These are phyloP conservation scores for Wickerhamiella allomyrinae DNA, from an alignment of 805 yeast genomes.

Conservation along the genomic window DNA sequence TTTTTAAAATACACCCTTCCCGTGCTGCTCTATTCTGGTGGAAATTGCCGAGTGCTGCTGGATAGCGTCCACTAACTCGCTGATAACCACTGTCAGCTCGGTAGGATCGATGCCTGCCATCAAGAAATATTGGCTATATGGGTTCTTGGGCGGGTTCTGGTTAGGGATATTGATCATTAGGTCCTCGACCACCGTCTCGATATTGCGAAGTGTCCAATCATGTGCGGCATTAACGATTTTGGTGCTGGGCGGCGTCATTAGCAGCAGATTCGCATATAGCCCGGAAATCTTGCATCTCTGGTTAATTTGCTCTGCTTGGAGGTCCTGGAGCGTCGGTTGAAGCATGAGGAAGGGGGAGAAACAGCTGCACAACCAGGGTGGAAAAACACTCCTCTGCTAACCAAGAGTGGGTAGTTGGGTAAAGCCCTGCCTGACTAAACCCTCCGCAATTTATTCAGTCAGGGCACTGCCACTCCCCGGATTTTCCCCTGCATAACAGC, in stretches of 20 bases:
- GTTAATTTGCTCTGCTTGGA: constrained; percentile 23
- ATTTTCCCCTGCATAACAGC: too few relatives aligned
- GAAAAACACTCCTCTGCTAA: too few relatives aligned
- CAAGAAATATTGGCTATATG: constrained; percentile 18
- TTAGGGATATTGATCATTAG: constrained; percentile 19
- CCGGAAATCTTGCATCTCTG: constrained; percentile 20
- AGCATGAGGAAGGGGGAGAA: not conserved
- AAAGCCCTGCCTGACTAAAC: not conserved
- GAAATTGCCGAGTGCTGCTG: constrained; percentile 17
- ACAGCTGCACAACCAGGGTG: too few relatives aligned
- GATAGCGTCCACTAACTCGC: constrained; percentile 18
- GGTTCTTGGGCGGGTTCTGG: constrained; percentile 15
- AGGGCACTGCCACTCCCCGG: not conserved
- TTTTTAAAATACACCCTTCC: constrained; percentile 19
- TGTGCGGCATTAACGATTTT: constrained; percentile 22
- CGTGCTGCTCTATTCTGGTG: constrained; percentile 22
- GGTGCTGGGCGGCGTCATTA: constrained; percentile 20
- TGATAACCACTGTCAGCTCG: constrained; percentile 15
- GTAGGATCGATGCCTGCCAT: constrained; percentile 16
- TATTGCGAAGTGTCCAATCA: constrained; percentile 23
- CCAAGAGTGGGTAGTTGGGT: too few relatives aligned
- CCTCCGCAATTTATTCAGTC: not conserved
- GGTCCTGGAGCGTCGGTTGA: constrained; percentile 11
- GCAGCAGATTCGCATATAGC: constrained; percentile 20
- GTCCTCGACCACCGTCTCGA: constrained; percentile 22